Percentiles rank a stretch among this genome's conserved stretches.
These are phyloP conservation scores for Phytophthora cactorum DNA, from an alignment of 352 stramenopile species.

Conservation along the genomic window DNA sequence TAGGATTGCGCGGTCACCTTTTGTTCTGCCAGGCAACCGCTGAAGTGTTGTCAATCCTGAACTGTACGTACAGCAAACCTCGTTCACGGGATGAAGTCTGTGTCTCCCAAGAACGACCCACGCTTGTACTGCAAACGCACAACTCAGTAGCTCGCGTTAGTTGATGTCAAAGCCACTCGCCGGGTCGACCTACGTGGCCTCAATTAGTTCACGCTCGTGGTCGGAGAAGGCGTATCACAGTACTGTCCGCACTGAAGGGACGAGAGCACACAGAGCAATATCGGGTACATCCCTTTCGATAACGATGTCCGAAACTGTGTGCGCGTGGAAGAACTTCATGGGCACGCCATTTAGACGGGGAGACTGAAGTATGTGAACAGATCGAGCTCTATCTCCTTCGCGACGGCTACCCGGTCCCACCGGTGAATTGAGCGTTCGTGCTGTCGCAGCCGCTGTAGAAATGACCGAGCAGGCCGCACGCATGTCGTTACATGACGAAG, in stretches of 20 bases:
- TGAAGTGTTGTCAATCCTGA: conserved; percentile 31
- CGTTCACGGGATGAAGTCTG: too few species aligned
- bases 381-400: not conserved
- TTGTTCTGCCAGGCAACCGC: conserved; percentile 6
- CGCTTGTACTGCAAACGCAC: too few species aligned
- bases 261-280: conserved; percentile 8
- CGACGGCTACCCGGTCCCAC: not conserved
- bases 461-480: not conserved
- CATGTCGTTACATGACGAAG: not conserved
- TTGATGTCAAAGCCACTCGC: too few species aligned
- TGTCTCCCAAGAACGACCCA: too few species aligned
- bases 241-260: too few species aligned
- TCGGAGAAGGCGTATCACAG: too few species aligned
- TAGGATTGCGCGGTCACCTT: not conserved
- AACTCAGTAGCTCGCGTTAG: too few species aligned
- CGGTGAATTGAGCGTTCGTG: not conserved
- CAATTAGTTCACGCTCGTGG: too few species aligned
- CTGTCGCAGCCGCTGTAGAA: not conserved
- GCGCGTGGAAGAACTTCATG: not conserved
- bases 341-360: not conserved
- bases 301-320: not conserved
- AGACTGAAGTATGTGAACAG: not conserved
- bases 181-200: too few species aligned
- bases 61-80: not conserved
- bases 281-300: conserved; percentile 17